Percentiles rank a stretch among this genome's conserved stretches.
These are phyloP conservation scores for Geotrichum histeridarum DNA, from an alignment of 1,139 yeast species.

Conservation along the genomic window DNA sequence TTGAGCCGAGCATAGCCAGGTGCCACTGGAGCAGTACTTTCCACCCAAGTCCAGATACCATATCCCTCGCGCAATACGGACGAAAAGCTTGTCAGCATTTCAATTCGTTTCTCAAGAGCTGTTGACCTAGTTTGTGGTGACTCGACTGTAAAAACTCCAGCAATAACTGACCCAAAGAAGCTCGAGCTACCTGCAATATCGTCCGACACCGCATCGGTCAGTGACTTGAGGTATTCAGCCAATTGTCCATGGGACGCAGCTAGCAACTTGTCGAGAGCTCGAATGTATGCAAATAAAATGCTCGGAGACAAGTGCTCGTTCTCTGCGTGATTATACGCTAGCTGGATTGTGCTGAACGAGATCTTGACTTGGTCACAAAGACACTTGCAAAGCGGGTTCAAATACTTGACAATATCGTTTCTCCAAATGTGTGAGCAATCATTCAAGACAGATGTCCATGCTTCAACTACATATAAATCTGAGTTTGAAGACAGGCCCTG, in stretches of 20 bases:
- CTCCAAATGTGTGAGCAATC: slow-evolving; percentile 47
- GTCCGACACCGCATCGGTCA: neutral
- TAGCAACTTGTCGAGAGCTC: slow-evolving; percentile 63
- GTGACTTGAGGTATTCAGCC: slow-evolving; percentile 31
- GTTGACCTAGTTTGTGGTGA: slow-evolving; percentile 54
- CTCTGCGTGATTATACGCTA: slow-evolving; percentile 16
- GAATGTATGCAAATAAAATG: slow-evolving; percentile 48
- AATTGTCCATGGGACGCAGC: slow-evolving; percentile 50
- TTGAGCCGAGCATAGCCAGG: slow-evolving; percentile 65
- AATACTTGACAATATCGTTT: slow-evolving; percentile 49
- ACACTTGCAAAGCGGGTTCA: slow-evolving; percentile 48
- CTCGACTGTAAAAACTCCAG: slow-evolving; percentile 82
- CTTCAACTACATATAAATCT: slow-evolving; percentile 43
- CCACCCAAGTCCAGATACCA: no score
- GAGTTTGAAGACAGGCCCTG: slow-evolving; percentile 36
- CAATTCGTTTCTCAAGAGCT: slow-evolving; percentile 48
- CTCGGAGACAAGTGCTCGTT: slow-evolving; percentile 22
- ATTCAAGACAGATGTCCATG: slow-evolving; percentile 47
- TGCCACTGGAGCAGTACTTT: slow-evolving; percentile 28
- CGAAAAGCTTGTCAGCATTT: slow-evolving; percentile 39
- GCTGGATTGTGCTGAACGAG: slow-evolving; percentile 35
- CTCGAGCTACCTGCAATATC: slow-evolving; percentile 40
- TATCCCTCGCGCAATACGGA: no score
- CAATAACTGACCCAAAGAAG: slow-evolving; percentile 70
- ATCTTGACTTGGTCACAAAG: slow-evolving; percentile 45